These are phyloP conservation scores for Cardiospermum halicacabum DNA, from an alignment of 345 rosid species.

Conservation along the genomic window DNA sequence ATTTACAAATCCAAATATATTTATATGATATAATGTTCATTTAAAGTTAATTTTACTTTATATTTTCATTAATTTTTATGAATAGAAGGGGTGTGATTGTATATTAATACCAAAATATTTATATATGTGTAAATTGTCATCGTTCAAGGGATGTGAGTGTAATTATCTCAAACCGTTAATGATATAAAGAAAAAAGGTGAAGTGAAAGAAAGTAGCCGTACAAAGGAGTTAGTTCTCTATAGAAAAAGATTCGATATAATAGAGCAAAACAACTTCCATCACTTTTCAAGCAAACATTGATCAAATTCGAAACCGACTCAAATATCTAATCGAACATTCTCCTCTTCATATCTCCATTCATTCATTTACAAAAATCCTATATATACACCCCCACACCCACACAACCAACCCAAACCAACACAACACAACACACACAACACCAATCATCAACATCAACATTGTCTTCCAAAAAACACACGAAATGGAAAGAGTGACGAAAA, in stretches of 20 bases:
- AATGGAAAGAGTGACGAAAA: constrained; percentile 58
- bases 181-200: background rate
- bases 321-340: constrained; percentile 32
- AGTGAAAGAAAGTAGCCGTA: constrained; percentile 25
- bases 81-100: too few species aligned
- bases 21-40: too few species aligned
- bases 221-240: constrained; percentile 29
- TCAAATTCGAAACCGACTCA: constrained; percentile 29
- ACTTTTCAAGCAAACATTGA: constrained; percentile 9
- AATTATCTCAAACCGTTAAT: too few species aligned
- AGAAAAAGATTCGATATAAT: constrained; percentile 26
- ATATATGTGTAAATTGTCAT: too few species aligned
- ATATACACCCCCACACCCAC: constrained; percentile 21
- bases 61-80: too few species aligned
- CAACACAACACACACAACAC: background rate
- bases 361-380: constrained; percentile 17
- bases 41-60: too few species aligned
- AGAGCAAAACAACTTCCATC: constrained; percentile 12
- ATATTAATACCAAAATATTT: too few species aligned
- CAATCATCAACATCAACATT: background rate
- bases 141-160: too few species aligned
- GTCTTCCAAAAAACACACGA: background rate
- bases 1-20: too few species aligned
- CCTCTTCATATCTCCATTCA: background rate
- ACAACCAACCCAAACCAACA: background rate